Evolutionary conservation across 2,329 filamentous ascomycete genomes (phyloP).

Genomic region (Dothideomycetes sp.): DNA sequence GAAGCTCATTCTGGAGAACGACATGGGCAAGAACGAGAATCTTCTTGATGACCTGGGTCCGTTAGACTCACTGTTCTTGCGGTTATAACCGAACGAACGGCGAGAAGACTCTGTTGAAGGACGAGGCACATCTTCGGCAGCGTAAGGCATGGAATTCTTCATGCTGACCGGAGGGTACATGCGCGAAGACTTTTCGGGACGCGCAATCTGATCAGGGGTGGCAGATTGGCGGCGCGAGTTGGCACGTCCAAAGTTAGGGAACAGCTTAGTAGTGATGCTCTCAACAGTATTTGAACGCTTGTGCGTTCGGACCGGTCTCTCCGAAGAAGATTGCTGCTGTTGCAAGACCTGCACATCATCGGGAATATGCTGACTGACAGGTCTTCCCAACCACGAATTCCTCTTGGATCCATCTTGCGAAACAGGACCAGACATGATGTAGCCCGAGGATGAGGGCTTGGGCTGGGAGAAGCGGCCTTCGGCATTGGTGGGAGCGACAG

Average conservation of each 20-base stretch:
- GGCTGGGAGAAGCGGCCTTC: conserved; percentile 82
- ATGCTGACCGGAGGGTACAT: conserved; percentile 88
- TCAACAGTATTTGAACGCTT: conserved; percentile 52
- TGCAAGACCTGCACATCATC: conserved; percentile 48
- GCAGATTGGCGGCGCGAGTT: conserved; percentile 25
- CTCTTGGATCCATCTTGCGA: conserved; percentile 44
- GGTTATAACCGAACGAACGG: conserved; percentile 41
- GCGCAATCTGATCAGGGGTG: conserved; percentile 19
- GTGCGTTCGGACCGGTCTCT: conserved; percentile 45
- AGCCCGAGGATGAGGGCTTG: conserved; percentile 46
- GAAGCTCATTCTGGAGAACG: conserved; percentile 38
- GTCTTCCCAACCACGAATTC: conserved; percentile 49
- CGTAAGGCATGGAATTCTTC: conserved; percentile 57
- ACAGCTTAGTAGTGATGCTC: conserved; percentile 65
- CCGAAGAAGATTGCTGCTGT: conserved; percentile 57
- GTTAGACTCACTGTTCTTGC: conserved; percentile 35
- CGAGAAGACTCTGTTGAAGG: conserved; percentile 41
- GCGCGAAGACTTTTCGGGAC: conserved; percentile 51
- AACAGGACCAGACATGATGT: conserved; percentile 61
- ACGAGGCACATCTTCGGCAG: conserved; percentile 39
- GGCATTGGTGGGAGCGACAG: conserved; percentile 78
- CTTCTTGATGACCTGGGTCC: conserved; percentile 34
- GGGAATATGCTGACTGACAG: conserved; percentile 44
- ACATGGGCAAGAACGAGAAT: conserved; percentile 43
- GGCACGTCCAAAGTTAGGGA: conserved; percentile 72